Evolutionary conservation across 2,329 filamentous ascomycete genomes (phyloP), one percentile per base, ranked within the genome.

Genomic region (Phoma sp.): DNA sequence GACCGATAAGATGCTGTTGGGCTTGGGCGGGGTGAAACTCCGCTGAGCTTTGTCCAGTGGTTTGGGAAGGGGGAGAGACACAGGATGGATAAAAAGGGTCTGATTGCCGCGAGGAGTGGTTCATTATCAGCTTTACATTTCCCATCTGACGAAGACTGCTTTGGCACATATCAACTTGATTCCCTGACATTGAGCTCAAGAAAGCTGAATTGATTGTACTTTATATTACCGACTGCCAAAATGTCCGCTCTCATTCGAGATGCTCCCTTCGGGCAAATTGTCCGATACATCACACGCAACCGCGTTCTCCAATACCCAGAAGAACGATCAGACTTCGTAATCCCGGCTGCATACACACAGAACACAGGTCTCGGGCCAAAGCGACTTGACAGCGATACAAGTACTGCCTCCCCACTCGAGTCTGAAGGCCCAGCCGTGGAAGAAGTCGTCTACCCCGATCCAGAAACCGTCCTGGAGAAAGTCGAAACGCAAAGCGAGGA

Each of bases 261-360:
- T 51, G 79, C 84, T 54, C 79, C 84, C 23, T 62, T 86, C 57
- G 85, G 85, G 61, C 84, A 87, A 61, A 60, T 86, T 42, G 78
- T 87, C 59, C 80, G 85, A 61, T 83, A 77, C 61, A 42, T 81
- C 47, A 84, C 84, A 2, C 71, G 73, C 26, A 85, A 84, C 65
- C 78, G 73, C 34, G 66, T 82, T 36, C 75, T 88, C 11, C 77
- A 80, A 53, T 87, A 87, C 55, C 84, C 84, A 14, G 85, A 87
- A 74, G 86, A 88, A 58, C 75, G 75, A 54, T 61, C 80, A 18
- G 83, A 76, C 60, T 88, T 87, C 60, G 65, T 80, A 52, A 74
- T 83, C 4, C 85, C 84, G 2, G 56, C 60, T 39, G 62, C 65
- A 25, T 82, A 82, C 57, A 69, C 65, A 7, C 60, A 67, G 1